Percentiles rank a stretch among this genome's conserved stretches.
Conservation (phyloP, 2,329 filamentous ascomycete species). For the Penicillium concentricum region DNA sequence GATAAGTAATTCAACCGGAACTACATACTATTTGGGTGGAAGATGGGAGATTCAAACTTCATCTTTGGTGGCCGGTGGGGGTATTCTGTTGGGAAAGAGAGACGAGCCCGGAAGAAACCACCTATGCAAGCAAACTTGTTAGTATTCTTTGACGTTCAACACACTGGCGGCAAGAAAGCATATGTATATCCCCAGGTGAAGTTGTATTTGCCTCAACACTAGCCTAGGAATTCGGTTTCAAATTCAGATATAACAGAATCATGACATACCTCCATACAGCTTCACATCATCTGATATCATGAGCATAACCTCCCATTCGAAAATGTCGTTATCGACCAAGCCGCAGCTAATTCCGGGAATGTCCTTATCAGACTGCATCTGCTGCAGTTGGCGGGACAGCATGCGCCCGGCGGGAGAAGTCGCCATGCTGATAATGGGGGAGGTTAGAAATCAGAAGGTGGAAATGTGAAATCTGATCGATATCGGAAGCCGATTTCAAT, state of each 20-base stretch:
- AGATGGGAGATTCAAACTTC: slow-evolving; percentile 81
- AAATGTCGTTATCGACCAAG: slow-evolving; percentile 80
- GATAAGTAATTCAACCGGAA: background rate
- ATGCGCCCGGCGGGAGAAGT: slow-evolving; percentile 56
- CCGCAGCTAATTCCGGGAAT: slow-evolving; percentile 94
- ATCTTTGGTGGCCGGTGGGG: slow-evolving; percentile 85
- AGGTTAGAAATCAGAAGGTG: background rate
- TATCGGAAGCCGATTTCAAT: background rate
- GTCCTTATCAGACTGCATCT: slow-evolving; percentile 89
- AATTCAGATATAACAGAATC: background rate
- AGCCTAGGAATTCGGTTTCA: background rate
- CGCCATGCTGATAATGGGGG: slow-evolving; percentile 34
- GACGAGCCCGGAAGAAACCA: slow-evolving; percentile 83
- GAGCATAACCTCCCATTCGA: slow-evolving; percentile 98
- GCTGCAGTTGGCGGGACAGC: slow-evolving; percentile 81
- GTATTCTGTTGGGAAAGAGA: slow-evolving; percentile 82
- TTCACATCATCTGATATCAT: slow-evolving; percentile 96
- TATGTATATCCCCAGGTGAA: background rate
- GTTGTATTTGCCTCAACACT: background rate
- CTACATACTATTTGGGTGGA: slow-evolving; percentile 79
- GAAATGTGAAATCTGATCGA: background rate
- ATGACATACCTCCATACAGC: slow-evolving; percentile 76
- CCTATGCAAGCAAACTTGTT: slow-evolving; percentile 53
- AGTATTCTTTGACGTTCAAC: background rate
- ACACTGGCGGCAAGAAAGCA: background rate